Base-by-base conservation (phyloP, 768 basidiomycete genomes). In the Russula sp. region DNA sequence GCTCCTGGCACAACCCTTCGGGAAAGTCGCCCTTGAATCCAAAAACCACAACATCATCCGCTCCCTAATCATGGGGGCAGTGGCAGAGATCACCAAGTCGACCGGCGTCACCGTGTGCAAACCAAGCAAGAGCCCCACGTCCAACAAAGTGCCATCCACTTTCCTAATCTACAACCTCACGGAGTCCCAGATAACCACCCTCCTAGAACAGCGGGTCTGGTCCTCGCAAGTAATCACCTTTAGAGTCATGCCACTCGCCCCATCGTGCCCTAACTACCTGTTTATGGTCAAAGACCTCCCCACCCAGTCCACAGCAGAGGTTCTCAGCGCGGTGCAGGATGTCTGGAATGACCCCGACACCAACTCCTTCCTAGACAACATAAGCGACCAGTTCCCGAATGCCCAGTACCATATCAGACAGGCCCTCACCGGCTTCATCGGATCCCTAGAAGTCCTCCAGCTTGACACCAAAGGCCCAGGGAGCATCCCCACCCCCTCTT, bases 101-200 rank as follows among this genome's bases (percentile, higher is more conserved):
- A 4, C 2, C n/a, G n/a, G n/a, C n/a, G n/a, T n/a, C n/a, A n/a
- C n/a, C n/a, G n/a, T n/a, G n/a, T n/a, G n/a, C n/a, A n/a, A n/a
- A n/a, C n/a, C n/a, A n/a, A n/a, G n/a, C n/a, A n/a, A n/a, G n/a
- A n/a, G n/a, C n/a, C n/a, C 2, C 5, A 36, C 7, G 4, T 50
- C 10, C 1, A 16, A 36, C 32, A 18, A 8, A 14, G n/a, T 5
- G 16, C 49, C 35, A 16, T 1, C 35, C 5, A 20, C 51, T 1
- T 52, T 52, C 51, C n/a, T 52, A 9, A 22, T 52, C 0, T 39
- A 52, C 11, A 25, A 52, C 22, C 38, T 52, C 9, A 25, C 36
- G 0, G 9, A 14, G n/a, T 3, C 0, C 0, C 11, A 20, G 5
- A 5, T 20, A 18, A 1, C 9, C 3, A 11, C n/a, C 36, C 51